These are phyloP conservation scores for Yamadazyma triangularis DNA, from an alignment of 1,139 yeast species.

Conservation along the genomic window DNA sequence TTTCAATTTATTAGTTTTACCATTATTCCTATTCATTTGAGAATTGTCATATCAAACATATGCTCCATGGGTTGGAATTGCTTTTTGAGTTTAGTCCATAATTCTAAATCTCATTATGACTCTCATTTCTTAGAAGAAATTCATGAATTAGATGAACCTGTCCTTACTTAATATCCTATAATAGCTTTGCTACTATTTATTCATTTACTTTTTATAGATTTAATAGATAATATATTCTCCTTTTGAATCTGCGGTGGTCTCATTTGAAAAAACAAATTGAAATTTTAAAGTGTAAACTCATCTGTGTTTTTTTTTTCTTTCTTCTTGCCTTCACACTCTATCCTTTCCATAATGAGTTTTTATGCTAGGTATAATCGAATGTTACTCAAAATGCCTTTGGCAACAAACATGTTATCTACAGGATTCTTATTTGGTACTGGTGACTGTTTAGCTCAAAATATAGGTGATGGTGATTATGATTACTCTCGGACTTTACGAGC, in stretches of 20 bases:
- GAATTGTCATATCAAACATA: slow-evolving; percentile 35
- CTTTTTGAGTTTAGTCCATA: slow-evolving; percentile 41
- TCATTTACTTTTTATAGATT: neutral
- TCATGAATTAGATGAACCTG: slow-evolving; percentile 32
- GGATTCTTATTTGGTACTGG: slow-evolving; percentile 41
- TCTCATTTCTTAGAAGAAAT: slow-evolving; percentile 36
- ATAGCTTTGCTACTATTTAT: neutral
- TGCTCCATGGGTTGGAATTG: slow-evolving; percentile 46
- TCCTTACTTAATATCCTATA: neutral
- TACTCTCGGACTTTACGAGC: slow-evolving; percentile 30
- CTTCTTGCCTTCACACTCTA: neutral
- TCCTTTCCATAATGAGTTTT: slow-evolving; percentile 2
- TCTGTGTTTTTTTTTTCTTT: too few species aligned
- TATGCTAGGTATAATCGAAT: slow-evolving; percentile 23
- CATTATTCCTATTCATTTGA: slow-evolving; percentile 37
- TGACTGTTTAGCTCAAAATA: slow-evolving; percentile 37
- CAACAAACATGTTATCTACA: slow-evolving; percentile 36
- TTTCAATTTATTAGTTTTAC: slow-evolving; percentile 37
- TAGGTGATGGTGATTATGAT: slow-evolving; percentile 20
- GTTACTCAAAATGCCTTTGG: slow-evolving; percentile 26
- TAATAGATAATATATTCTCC: too few species aligned
- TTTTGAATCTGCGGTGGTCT: too few species aligned
- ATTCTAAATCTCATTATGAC: slow-evolving; percentile 43
- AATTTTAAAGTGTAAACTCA: too few species aligned
- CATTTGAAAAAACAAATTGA: too few species aligned